These are phyloP conservation scores for Dalechampia spathulata DNA, from an alignment of 441 rosid genomes.

Conservation along the genomic window DNA sequence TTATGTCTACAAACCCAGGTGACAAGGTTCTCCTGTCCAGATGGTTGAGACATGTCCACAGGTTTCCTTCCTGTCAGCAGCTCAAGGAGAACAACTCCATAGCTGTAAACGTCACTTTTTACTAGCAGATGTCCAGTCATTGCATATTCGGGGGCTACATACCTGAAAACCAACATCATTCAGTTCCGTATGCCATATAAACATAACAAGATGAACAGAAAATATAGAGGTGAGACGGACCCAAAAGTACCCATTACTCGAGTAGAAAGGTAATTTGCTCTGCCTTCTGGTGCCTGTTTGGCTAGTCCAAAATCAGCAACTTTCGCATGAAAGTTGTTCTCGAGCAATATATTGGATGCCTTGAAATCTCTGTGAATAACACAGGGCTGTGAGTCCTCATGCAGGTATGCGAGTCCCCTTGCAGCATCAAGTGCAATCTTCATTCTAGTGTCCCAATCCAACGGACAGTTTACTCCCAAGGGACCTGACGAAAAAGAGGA, in stretches of 20 bases:
- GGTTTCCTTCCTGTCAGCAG: conserved; percentile 89
- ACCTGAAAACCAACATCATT: conserved; percentile 36
- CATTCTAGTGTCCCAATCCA: conserved; percentile 95
- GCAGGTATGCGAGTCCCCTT: conserved; percentile 90
- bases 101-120: conserved; percentile 94
- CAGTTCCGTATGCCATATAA: conserved; percentile 8
- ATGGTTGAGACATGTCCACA: conserved; percentile 94
- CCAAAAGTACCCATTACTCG: conserved; percentile 99
- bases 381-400: conserved; percentile 94
- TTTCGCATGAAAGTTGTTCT: conserved; percentile 85
- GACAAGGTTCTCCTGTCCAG: conserved; percentile 94
- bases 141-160: conserved; percentile 98
- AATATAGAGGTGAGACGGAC: conserved; percentile 34
- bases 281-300: conserved; percentile 97
- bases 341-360: conserved; percentile 91
- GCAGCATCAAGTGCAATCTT: conserved; percentile 98
- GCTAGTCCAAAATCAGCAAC: conserved; percentile 97
- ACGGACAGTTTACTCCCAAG: conserved; percentile 79
- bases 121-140: conserved; percentile 95
- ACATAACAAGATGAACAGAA: not conserved
- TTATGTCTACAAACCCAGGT: conserved; percentile 60
- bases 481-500: conserved; percentile 53
- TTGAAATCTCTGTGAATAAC: conserved; percentile 96
- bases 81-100: conserved; percentile 92
- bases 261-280: conserved; percentile 80